Conservation (phyloP, 257 asterid species). For the Nicotiana tomentosiformis region DNA sequence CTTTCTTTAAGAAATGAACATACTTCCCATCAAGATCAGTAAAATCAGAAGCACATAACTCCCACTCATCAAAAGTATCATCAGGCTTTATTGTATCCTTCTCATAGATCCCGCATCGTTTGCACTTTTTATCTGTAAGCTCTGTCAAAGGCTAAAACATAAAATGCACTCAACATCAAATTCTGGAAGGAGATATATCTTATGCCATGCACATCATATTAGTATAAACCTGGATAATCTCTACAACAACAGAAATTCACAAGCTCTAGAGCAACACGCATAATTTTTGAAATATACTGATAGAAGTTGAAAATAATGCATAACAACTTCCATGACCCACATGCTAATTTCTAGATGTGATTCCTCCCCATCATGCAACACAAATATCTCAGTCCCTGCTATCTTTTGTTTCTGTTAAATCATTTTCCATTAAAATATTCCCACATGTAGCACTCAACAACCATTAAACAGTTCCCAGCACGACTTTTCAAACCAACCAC, state of each 20-base stretch:
- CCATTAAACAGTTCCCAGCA: too few relatives aligned
- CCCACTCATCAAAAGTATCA: constrained; percentile 78
- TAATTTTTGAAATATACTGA: background rate
- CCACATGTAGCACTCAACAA: too few relatives aligned
- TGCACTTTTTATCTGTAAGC: constrained; percentile 54
- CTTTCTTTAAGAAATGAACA: constrained; percentile 23
- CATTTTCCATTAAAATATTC: too few relatives aligned
- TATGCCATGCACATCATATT: background rate
- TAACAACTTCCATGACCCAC: too few relatives aligned
- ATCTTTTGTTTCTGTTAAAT: too few relatives aligned
- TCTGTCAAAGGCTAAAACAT: constrained; percentile 65
- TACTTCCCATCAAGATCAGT: constrained; percentile 43
- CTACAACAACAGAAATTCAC: background rate
- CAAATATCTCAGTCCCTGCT: too few relatives aligned
- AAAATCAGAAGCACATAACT: constrained; percentile 75
- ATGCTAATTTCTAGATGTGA: too few relatives aligned
- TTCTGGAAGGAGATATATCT: background rate
- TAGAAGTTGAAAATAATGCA: background rate
- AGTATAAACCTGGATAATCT: background rate
- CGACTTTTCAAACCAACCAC: too few relatives aligned
- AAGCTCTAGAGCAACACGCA: background rate
- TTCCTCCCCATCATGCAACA: too few relatives aligned
- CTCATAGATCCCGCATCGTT: constrained; percentile 82
- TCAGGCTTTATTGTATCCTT: constrained; percentile 48
- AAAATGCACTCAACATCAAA: constrained; percentile 13